Base-by-base conservation (phyloP, 1,284 basidiomycete genomes). In the Coriolopsis trogii region DNA sequence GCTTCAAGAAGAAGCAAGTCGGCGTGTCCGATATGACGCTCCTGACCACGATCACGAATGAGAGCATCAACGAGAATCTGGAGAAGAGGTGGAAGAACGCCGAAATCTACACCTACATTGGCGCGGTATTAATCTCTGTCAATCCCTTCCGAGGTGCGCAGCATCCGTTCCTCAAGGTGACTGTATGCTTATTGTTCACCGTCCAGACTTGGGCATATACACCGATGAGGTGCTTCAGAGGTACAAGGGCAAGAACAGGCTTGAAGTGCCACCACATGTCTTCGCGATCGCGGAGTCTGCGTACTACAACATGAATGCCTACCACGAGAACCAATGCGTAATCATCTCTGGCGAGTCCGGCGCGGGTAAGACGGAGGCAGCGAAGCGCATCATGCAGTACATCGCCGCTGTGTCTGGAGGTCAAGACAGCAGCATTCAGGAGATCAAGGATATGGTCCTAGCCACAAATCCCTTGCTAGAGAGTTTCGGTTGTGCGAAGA, bases 391-490 rank as follows among this genome's bases (percentile, higher is more conserved):
- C 73, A 99, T 99, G 97, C 95, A 99, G 73, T 99, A 99, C 70
- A 98, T 99, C 61, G 97, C 97, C 10, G 97, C 93, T 6, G 97
- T 99, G 2, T 94, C 93, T 30, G 92, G 92, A 48, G 89, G 89
- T 2, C 82, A 87, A 57, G 88, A 89, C 65, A 86, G 81, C 64
- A 87, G 85, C 61, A 98, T 99, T 58, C 92, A 96, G 68, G 89
- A 95, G 69, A 95, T 99, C 72, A 98, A 99, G 77, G 95, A 99
- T 67, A 99, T 99, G 97, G 97, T 99, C n/a, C 78, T 99, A 36
- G 97, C 97, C 8, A 99, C 97, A 15, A 99, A 99, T 70, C 97
- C 97, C 20, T 73, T 99, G 34, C 77, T 99, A 57, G 97, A 99
- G 73, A 96, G 93, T 73, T 99, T 99, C 62, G 97, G 97, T 21